phyloP scores from a whole-genome alignment of 306 rosid species.

The Prunus padus region DNA sequence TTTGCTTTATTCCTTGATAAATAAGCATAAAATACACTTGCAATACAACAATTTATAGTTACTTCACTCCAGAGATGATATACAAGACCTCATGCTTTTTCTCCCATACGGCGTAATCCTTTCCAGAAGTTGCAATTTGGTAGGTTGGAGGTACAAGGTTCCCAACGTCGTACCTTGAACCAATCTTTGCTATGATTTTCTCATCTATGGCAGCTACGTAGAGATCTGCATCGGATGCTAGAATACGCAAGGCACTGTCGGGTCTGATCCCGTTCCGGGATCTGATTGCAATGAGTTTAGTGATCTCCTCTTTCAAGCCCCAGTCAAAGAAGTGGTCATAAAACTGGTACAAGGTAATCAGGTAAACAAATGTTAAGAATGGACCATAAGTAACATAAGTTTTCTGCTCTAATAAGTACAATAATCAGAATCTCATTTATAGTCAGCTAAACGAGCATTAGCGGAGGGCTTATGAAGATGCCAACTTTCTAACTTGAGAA shows the following conservation, averaged over 20 bases:
- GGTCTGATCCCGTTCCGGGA: constrained; percentile 41
- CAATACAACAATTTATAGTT: not conserved
- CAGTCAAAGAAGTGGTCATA: constrained; percentile 67
- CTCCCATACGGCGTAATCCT: constrained; percentile 66
- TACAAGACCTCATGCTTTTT: constrained; percentile 5
- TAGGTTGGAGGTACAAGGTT: constrained; percentile 53
- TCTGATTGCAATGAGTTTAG: constrained; percentile 44
- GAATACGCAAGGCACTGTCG: constrained; percentile 40
- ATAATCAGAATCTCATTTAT: not conserved
- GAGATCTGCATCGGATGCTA: constrained; percentile 54
- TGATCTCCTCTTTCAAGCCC: constrained; percentile 59
- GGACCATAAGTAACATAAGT: not conserved
- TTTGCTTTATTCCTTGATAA: not conserved
- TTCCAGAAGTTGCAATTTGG: constrained; percentile 50
- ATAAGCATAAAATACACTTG: not conserved
- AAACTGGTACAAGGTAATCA: constrained; percentile 40
- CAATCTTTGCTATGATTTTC: constrained; percentile 63
- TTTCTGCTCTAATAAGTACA: not conserved
- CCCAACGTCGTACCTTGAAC: constrained; percentile 54
- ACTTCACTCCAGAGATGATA: not conserved
- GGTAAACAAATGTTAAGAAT: not conserved
- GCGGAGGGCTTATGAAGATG: not conserved
- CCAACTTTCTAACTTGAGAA: not conserved
- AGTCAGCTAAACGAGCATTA: too few species aligned
- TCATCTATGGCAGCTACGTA: constrained; percentile 54